Conservation (phyloP, 352 stramenopile genomes). For the Lagenidium sp. region DNA sequence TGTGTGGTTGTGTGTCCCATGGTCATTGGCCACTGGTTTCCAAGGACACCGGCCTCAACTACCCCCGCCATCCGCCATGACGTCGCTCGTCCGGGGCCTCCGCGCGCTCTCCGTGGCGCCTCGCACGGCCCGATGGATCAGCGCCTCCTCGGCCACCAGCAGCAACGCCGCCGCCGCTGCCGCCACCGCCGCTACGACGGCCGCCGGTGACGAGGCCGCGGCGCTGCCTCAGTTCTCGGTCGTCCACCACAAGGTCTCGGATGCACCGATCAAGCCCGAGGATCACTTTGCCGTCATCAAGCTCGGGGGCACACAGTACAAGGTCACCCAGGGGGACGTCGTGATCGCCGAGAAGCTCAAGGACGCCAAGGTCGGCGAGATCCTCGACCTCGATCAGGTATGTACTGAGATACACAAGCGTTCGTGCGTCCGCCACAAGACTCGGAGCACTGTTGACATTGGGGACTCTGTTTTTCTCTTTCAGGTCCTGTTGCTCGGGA, state of each 20-base stretch:
- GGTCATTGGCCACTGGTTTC: no score
- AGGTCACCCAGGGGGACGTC: constrained; percentile 79
- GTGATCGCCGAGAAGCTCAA: constrained; percentile 83
- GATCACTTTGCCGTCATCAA: constrained; percentile 84
- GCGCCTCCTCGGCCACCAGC: no score
- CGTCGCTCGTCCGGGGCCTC: constrained; percentile 9
- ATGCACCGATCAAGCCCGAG: constrained; percentile 47
- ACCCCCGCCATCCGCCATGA: no score
- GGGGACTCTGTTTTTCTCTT: background rate
- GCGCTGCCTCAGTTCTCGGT: constrained; percentile 49
- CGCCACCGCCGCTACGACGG: background rate
- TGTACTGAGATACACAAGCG: no score
- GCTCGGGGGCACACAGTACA: constrained; percentile 79
- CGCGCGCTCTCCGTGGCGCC: constrained; percentile 15
- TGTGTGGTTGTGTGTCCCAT: no score
- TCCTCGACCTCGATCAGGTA: constrained; percentile 74
- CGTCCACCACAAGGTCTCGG: constrained; percentile 68
- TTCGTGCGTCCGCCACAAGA: background rate
- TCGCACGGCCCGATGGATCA: constrained; percentile 2
- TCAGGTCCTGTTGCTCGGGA: constrained; percentile 70
- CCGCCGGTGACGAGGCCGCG: constrained; percentile 8
- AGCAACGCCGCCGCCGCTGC: constrained; percentile 1
- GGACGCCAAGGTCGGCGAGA: constrained; percentile 75
- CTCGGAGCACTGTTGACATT: background rate
- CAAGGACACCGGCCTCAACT: no score